Percentiles rank a stretch among this genome's conserved stretches.
phyloP scores from a whole-genome alignment of 495 filamentous ascomycete genomes.

The Xylaria grammica region DNA sequence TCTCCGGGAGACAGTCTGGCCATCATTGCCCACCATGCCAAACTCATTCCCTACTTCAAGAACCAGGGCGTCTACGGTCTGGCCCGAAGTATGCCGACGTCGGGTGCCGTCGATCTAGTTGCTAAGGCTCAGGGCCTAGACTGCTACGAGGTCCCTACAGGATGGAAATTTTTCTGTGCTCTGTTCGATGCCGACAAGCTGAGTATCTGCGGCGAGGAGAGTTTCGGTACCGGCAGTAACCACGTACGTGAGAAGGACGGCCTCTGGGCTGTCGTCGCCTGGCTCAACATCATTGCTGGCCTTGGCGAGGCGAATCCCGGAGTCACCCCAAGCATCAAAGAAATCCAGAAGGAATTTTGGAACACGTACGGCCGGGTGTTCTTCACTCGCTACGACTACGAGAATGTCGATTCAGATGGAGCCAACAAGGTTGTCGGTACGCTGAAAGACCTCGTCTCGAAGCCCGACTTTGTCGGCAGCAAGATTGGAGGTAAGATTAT shows the following conservation, averaged over 20 bases:
- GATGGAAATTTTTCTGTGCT: conserved; percentile 99
- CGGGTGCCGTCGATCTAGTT: conserved; percentile 91
- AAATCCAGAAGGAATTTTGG: conserved; percentile 98
- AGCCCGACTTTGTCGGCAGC: conserved; percentile 77
- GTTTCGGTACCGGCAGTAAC: conserved; percentile 97
- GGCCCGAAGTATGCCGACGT: conserved; percentile 96
- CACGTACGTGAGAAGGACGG: conserved; percentile 99
- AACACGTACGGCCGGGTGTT: conserved; percentile 94
- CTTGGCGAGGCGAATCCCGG: conserved; percentile 79
- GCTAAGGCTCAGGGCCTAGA: conserved; percentile 90
- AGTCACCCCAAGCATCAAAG: conserved; percentile 83
- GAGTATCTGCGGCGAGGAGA: conserved; percentile 98
- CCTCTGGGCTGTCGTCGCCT: conserved; percentile 94
- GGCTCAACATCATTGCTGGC: conserved; percentile 98
- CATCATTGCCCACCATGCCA: conserved; percentile 95
- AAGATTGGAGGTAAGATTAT: conserved; percentile 65
- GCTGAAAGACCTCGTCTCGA: conserved; percentile 70
- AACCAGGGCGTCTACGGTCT: conserved; percentile 95
- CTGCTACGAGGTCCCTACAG: conserved; percentile 96
- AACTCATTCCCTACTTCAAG: conserved; percentile 96
- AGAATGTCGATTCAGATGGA: conserved; percentile 87
- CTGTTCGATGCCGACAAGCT: conserved; percentile 97
- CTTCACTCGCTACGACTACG: conserved; percentile 99
- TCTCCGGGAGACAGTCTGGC: conserved; percentile 96
- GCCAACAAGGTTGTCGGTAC: conserved; percentile 86